A percentile compares a stretch with the other conserved stretches of the same genome.
Conservation (phyloP, 805 yeast species). For the Wickerhamiella spandovensis region DNA sequence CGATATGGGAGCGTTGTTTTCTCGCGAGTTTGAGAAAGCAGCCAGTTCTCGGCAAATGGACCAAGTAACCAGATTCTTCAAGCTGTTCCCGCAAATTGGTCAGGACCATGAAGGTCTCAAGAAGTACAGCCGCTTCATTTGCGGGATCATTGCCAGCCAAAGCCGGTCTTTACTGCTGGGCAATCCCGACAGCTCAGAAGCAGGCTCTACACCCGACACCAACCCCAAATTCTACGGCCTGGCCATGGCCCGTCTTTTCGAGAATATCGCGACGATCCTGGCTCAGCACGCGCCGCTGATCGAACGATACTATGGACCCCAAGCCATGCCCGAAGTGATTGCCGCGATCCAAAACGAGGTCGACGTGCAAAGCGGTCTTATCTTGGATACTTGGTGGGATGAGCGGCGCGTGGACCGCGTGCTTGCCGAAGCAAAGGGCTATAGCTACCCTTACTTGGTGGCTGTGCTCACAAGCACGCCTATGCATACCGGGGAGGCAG, state of each 20-base stretch:
- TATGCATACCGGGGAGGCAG: not conserved
- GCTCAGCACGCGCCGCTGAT: conserved; percentile 79
- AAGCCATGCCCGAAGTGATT: conserved; percentile 48
- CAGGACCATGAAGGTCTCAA: conserved; percentile 57
- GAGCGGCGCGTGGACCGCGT: conserved; percentile 44
- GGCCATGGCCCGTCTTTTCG: conserved; percentile 42
- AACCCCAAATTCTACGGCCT: conserved; percentile 25
- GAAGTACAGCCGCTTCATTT: conserved; percentile 74
- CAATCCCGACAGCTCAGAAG: conserved; percentile 6
- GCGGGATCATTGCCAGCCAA: conserved; percentile 70
- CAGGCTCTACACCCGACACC: conserved; percentile 6
- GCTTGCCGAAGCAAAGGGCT: conserved; percentile 41
- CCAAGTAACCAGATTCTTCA: conserved; percentile 63
- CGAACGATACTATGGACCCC: conserved; percentile 42
- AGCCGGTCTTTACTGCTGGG: conserved; percentile 45
- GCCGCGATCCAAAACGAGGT: conserved; percentile 71
- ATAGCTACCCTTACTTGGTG: conserved; percentile 38
- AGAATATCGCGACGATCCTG: conserved; percentile 70
- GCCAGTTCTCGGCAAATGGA: conserved; percentile 53
- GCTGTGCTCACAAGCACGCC: conserved; percentile 1
- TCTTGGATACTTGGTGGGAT: conserved; percentile 77
- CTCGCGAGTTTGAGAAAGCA: conserved; percentile 53
- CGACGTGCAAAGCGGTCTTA: conserved; percentile 83
- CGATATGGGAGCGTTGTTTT: conserved; percentile 44
- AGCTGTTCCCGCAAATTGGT: conserved; percentile 75